phyloP scores from a whole-genome alignment of 164 flowering plant genomes.

The Vitis riparia region DNA sequence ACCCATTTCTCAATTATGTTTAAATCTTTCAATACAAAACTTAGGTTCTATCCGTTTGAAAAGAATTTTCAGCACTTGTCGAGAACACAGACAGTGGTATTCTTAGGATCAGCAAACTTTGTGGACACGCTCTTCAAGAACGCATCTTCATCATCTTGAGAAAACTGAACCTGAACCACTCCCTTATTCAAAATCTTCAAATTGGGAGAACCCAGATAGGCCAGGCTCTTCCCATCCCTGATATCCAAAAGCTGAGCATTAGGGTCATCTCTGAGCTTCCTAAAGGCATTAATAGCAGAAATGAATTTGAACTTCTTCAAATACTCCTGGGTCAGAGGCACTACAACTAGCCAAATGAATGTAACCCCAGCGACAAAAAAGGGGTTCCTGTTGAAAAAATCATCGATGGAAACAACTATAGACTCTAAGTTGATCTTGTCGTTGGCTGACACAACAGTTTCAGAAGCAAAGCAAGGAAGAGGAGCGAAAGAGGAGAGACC shows the following conservation, averaged over 20 bases:
- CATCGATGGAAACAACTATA: constrained; percentile 69
- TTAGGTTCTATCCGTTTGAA: background rate
- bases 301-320: constrained; percentile 61
- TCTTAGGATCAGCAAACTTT: constrained; percentile 51
- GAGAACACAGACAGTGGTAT: constrained; percentile 59
- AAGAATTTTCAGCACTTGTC: constrained; percentile 48
- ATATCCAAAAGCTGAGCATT: constrained; percentile 69
- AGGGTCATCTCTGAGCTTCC: constrained; percentile 67
- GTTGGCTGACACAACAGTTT: constrained; percentile 29
- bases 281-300: constrained; percentile 71
- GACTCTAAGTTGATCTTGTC: constrained; percentile 66
- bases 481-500: constrained; percentile 22
- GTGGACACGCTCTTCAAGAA: constrained; percentile 64
- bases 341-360: constrained; percentile 78
- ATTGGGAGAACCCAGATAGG: constrained; percentile 63
- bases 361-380: constrained; percentile 75
- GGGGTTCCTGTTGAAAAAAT: constrained; percentile 75
- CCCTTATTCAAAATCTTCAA: constrained; percentile 58
- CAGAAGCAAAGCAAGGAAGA: constrained; percentile 51
- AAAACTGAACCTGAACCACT: constrained; percentile 47
- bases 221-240: constrained; percentile 54
- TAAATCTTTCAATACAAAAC: background rate
- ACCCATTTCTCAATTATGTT: background rate
- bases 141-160: constrained; percentile 57
- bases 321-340: constrained; percentile 65